phyloP scores from a whole-genome alignment of 352 stramenopile species.

The Phytophthora ohioensis region DNA sequence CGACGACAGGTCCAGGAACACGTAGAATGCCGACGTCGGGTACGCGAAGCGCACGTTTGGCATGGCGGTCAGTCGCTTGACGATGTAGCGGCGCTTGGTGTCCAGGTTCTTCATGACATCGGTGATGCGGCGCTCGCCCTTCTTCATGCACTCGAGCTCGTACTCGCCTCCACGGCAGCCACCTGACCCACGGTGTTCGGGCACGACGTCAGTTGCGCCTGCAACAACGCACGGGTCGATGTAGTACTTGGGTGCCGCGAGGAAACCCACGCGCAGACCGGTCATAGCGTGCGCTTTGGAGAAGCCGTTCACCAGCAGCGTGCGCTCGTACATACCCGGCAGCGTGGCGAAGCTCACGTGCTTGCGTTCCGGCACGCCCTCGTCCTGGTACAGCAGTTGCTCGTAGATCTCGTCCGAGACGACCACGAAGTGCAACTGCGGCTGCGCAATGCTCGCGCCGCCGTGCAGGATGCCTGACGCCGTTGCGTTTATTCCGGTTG shows the following conservation, averaged over 20 bases:
- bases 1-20: conserved; percentile 91
- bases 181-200: conserved; percentile 94
- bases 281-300: conserved; percentile 95
- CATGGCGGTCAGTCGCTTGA: conserved; percentile 85
- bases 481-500: too few relatives aligned
- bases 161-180: conserved; percentile 90
- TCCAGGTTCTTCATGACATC: conserved; percentile 65
- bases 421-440: conserved; percentile 81
- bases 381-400: conserved; percentile 92
- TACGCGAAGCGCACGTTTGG: conserved; percentile 83
- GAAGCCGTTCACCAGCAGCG: conserved; percentile 58
- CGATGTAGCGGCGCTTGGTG: conserved; percentile 93
- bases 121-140: conserved; percentile 56
- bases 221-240: conserved; percentile 91
- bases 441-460: too few relatives aligned
- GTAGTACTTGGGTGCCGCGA: conserved; percentile 79
- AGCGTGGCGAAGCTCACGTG: conserved; percentile 79
- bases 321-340: conserved; percentile 90
- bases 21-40: conserved; percentile 95
- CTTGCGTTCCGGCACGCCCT: conserved; percentile 53
- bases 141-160: conserved; percentile 69
- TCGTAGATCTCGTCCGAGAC: conserved; percentile 98
- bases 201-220: conserved; percentile 96
- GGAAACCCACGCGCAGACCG: conserved; percentile 93
- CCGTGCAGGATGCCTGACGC: too few relatives aligned